Conservation (phyloP, 2,329 filamentous ascomycete species). For the Pseudogymnoascus sp. region DNA sequence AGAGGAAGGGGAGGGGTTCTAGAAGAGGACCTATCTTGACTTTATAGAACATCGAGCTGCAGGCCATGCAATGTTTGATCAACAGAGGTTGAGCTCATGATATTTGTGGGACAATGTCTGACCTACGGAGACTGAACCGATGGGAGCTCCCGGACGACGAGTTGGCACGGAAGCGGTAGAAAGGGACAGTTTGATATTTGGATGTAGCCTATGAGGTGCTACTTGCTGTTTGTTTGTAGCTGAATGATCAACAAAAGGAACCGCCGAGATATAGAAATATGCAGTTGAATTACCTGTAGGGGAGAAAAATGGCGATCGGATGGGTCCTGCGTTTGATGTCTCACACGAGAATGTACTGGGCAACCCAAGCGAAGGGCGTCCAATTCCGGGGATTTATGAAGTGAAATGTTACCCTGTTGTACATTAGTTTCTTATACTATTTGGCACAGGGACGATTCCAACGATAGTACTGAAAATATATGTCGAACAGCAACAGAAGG, state of each 20-base stretch:
- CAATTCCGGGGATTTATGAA: not conserved
- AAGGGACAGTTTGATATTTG: not conserved
- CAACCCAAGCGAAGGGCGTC: not conserved
- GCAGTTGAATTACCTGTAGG: not conserved
- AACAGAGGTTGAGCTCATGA: not conserved
- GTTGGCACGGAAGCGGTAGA: not conserved
- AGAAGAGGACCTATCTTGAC: not conserved
- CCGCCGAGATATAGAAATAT: not conserved
- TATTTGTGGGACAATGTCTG: not conserved
- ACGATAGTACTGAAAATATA: not conserved
- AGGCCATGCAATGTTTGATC: not conserved
- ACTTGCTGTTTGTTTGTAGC: not conserved
- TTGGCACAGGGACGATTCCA: not conserved
- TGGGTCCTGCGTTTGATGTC: not conserved
- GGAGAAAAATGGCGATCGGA: not conserved
- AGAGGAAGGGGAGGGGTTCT: not conserved
- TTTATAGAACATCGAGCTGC: no score
- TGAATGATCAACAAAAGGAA: not conserved
- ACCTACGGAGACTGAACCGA: not conserved
- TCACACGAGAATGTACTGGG: not conserved
- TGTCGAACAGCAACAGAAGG: not conserved
- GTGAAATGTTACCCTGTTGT: not conserved
- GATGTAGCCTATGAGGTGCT: not conserved
- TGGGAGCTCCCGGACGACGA: not conserved
- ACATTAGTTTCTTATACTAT: not conserved